Base-by-base conservation (phyloP, 2,329 filamentous ascomycete genomes). In the Fusarium concolor region DNA sequence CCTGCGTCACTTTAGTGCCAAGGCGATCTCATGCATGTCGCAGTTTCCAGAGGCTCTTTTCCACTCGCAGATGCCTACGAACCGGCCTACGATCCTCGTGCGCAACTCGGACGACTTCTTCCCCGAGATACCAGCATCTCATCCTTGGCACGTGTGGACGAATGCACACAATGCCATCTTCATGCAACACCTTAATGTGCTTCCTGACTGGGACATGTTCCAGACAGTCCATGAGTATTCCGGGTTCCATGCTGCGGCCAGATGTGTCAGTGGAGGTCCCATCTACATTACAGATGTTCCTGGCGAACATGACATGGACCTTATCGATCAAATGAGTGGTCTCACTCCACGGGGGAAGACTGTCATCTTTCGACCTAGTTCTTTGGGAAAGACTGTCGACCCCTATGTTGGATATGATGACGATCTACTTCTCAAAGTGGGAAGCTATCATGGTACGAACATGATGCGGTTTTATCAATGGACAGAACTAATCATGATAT, bases 81-180 rank as follows among this genome's bases (percentile, higher is more conserved):
- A 91, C 75, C 89, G 89, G 49, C 92, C 92, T 0, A 83, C 88
- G 1, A 84, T 96, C 24, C 83, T 94, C 0, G 86, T 94, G 18
- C 91, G 96, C 45, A 98, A 96, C 79, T 96, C 92, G 1, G 94
- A 90, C 67, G 92, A 98, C 79, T 99, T 94, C 83, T 97, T 96
- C 78, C 96, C 96, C 0, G 88, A 94, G 43, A 86, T 94, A 6
- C 87, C 90, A 1, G 86, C 88, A 1, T 93, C 91, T 9, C 96
- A 99, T 65, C 88, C 94, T 0, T 99, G 96, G 95, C 96, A 99
- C 77, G 86, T 98, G 35, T 99, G 96, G 84, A 89, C 91, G 67
- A 99, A 98, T 75, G 95, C 95, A 0, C 92, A 97, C 79, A 97
- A 97, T 76, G 85, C 88, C 31, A 83, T 98, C 1, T 83, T 98